These are phyloP conservation scores for Agrocybe praecox DNA, from an alignment of 768 basidiomycete genomes.

Conservation along the genomic window DNA sequence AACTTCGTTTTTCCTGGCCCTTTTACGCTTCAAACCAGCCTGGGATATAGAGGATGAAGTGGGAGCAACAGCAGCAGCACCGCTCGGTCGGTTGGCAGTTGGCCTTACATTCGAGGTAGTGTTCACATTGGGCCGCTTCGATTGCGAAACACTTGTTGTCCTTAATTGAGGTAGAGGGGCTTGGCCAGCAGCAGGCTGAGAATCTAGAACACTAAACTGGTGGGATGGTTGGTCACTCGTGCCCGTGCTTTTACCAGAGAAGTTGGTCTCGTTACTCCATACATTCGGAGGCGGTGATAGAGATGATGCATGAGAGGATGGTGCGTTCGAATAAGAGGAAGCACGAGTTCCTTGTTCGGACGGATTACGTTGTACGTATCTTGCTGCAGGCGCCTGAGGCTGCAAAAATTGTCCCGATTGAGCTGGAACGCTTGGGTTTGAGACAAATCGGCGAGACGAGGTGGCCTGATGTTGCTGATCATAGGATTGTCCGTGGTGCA, in stretches of 20 bases:
- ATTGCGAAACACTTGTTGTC: not conserved
- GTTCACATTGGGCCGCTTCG: conserved; percentile 3
- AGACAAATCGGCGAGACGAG: conserved; percentile 7
- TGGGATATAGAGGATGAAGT: not conserved
- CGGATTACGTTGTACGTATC: conserved; percentile 10
- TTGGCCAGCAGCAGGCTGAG: not conserved
- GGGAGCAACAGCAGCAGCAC: not conserved
- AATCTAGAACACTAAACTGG: not conserved
- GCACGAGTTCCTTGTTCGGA: conserved; percentile 12
- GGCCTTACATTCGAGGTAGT: not conserved
- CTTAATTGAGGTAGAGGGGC: conserved; percentile 10
- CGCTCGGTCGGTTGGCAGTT: not conserved
- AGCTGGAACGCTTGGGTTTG: conserved; percentile 5
- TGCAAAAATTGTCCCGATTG: conserved; percentile 17
- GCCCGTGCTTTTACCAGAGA: conserved; percentile 1
- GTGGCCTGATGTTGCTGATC: conserved; percentile 7
- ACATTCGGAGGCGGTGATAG: conserved; percentile 15
- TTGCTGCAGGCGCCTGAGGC: conserved; percentile 3
- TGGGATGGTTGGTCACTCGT: not conserved
- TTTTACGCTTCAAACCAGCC: conserved; percentile 24
- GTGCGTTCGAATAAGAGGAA: conserved; percentile 5
- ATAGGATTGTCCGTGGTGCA: conserved; percentile 6
- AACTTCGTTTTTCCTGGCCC: conserved; percentile 25
- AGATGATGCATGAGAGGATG: conserved; percentile 13
- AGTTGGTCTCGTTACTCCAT: conserved; percentile 12